Evolutionary conservation across 768 basidiomycete species (phyloP).

Genomic region (Tulasnella sp.): DNA sequence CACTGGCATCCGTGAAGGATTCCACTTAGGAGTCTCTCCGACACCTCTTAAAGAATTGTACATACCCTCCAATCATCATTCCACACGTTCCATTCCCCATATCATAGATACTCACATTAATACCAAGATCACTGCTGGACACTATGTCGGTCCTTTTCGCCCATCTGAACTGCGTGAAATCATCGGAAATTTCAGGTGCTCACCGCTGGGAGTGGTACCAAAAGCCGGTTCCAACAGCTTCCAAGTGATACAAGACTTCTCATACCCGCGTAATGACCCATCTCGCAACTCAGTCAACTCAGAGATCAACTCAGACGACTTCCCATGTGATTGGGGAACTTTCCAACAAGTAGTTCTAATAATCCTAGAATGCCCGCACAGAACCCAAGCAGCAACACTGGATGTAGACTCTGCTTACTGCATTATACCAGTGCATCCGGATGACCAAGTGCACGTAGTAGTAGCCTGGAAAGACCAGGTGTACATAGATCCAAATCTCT

Average conservation of each 20-base stretch:
- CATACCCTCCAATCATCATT: not conserved
- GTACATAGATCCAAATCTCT: conserved; percentile 27
- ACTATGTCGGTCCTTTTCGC: not conserved
- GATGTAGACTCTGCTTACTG: conserved; percentile 31
- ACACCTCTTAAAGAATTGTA: not conserved
- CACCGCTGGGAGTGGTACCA: not conserved
- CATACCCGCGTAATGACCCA: conserved; percentile 23
- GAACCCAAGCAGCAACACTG: conserved; percentile 28
- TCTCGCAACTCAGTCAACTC: conserved; percentile 24
- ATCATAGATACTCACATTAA: not conserved
- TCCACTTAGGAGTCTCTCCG: not conserved
- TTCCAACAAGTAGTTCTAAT: conserved; percentile 24
- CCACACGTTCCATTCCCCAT: not conserved
- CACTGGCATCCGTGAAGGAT: not conserved
- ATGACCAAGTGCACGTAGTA: conserved; percentile 21
- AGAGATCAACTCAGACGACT: conserved; percentile 24
- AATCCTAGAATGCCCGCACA: conserved; percentile 25
- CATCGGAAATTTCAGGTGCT: not conserved
- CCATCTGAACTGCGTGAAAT: not conserved
- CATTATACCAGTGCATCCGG: conserved; percentile 26
- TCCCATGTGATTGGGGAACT: conserved; percentile 30
- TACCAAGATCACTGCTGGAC: not conserved
- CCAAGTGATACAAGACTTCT: conserved; percentile 26
- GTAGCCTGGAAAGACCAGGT: conserved; percentile 20
- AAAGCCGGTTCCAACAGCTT: not conserved